These are phyloP conservation scores for Ajuga reptans DNA, from an alignment of 305 asterid species.

Conservation along the genomic window DNA sequence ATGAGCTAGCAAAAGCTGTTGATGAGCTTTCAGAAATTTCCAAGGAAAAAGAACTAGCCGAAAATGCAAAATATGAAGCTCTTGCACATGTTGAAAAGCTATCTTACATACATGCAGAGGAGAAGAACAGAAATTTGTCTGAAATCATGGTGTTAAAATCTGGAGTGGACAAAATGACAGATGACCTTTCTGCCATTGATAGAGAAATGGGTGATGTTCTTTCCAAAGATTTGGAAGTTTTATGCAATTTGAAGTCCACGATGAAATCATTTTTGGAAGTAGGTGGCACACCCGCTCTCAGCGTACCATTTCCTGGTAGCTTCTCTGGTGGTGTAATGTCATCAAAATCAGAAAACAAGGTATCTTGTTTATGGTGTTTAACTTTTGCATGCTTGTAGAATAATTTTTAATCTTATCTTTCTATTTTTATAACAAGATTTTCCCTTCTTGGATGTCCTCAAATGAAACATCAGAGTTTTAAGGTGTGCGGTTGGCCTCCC, in stretches of 20 bases:
- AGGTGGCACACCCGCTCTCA: slow-evolving; percentile 28
- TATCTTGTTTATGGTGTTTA: slow-evolving; percentile 20
- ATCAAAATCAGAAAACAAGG: slow-evolving; percentile 49
- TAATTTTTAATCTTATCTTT: slow-evolving; percentile 11
- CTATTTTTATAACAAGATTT: background rate
- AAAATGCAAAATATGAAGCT: slow-evolving; percentile 60
- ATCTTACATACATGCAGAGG: slow-evolving; percentile 47
- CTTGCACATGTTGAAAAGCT: slow-evolving; percentile 53
- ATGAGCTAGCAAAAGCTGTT: slow-evolving; percentile 57
- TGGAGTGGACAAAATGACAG: slow-evolving; percentile 42
- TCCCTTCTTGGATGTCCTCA: background rate
- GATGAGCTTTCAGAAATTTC: slow-evolving; percentile 55
- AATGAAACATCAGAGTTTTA: background rate
- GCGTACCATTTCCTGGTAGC: slow-evolving; percentile 33
- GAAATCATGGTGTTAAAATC: slow-evolving; percentile 52
- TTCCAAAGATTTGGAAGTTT: slow-evolving; percentile 56
- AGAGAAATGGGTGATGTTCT: slow-evolving; percentile 55
- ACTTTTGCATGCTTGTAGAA: slow-evolving; percentile 11
- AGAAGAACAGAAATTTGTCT: slow-evolving; percentile 55
- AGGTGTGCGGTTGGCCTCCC: background rate
- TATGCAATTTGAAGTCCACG: slow-evolving; percentile 43
- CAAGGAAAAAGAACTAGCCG: slow-evolving; percentile 55
- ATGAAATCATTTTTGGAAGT: slow-evolving; percentile 43
- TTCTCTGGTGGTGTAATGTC: slow-evolving; percentile 27
- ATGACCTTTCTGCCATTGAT: slow-evolving; percentile 45